Evolutionary conservation across 108 stramenopile species (phyloP).

Genomic region (Stephanodiscus triporus): DNA sequence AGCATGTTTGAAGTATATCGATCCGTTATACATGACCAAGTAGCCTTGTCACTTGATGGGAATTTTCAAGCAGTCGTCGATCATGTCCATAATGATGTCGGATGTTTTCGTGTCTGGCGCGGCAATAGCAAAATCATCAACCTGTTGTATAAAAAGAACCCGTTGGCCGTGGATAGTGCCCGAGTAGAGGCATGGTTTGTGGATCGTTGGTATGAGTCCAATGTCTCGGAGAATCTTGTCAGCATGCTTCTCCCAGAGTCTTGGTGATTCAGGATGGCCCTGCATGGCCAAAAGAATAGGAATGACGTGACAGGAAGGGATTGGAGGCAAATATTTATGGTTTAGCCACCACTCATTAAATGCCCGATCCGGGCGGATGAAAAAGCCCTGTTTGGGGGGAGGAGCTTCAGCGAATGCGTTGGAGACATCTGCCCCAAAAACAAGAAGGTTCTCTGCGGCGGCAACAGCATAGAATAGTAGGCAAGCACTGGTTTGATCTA

Average conservation of each 20-base stretch:
- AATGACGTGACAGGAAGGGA: not conserved
- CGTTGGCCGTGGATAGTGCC: not conserved
- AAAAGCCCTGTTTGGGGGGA: not conserved
- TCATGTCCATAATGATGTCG: not conserved
- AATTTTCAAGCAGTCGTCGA: constrained; percentile 7
- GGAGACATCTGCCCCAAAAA: not conserved
- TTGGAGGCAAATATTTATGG: not conserved
- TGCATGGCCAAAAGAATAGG: not conserved
- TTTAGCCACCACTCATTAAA: not conserved
- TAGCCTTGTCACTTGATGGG: constrained; percentile 6
- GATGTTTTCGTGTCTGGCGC: not conserved
- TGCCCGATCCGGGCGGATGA: not conserved
- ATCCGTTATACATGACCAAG: constrained; percentile 12
- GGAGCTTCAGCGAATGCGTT: not conserved
- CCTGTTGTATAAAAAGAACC: not conserved
- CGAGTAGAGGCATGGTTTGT: constrained; percentile 26
- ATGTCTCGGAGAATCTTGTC: constrained; percentile 2
- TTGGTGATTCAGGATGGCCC: constrained; percentile 24
- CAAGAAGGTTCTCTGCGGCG: not conserved
- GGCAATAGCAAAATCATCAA: constrained; percentile 28
- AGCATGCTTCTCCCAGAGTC: constrained; percentile 22
- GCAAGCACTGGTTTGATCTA: constrained; percentile 1
- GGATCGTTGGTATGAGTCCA: constrained; percentile 7
- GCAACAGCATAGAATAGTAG: not conserved
- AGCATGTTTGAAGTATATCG: not conserved